A percentile compares a stretch with the other conserved stretches of the same genome.
Conservation (phyloP, 371 early-diverging fungal species). For the Zychaea mexicana region DNA sequence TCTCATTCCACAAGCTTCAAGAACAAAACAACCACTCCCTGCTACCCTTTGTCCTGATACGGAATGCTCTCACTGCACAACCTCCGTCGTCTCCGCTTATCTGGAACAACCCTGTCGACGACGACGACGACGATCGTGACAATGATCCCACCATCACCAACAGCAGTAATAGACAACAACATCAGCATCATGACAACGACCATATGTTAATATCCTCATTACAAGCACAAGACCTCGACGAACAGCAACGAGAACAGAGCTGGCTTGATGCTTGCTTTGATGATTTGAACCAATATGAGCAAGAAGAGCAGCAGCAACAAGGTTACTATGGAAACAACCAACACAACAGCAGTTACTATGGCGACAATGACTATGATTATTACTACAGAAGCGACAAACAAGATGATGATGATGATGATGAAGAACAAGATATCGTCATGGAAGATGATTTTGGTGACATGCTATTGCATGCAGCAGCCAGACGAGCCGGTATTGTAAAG, state of each 20-base stretch:
- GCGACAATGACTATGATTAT: too few relatives aligned
- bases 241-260: conserved; percentile 14
- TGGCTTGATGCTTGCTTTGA: conserved; percentile 27
- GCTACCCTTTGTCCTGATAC: conserved; percentile 20
- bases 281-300: conserved; percentile 1
- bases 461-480: neutral
- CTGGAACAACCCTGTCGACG: neutral
- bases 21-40: conserved; percentile 2
- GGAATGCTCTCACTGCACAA: conserved; percentile 15
- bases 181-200: too few relatives aligned
- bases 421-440: conserved; percentile 11
- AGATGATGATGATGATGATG: conserved; percentile 15
- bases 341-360: too few relatives aligned
- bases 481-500: neutral
- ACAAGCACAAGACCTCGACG: too few relatives aligned
- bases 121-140: too few relatives aligned
- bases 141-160: too few relatives aligned
- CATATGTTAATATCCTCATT: too few relatives aligned
- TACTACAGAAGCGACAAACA: neutral
- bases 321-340: neutral
- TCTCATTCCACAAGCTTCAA: conserved; percentile 18
- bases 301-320: too few relatives aligned
- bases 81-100: neutral
- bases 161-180: too few relatives aligned
- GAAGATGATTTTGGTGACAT: conserved; percentile 14